phyloP scores from a whole-genome alignment of 176 grass and related monocot genomes.

The Avena insularis region DNA sequence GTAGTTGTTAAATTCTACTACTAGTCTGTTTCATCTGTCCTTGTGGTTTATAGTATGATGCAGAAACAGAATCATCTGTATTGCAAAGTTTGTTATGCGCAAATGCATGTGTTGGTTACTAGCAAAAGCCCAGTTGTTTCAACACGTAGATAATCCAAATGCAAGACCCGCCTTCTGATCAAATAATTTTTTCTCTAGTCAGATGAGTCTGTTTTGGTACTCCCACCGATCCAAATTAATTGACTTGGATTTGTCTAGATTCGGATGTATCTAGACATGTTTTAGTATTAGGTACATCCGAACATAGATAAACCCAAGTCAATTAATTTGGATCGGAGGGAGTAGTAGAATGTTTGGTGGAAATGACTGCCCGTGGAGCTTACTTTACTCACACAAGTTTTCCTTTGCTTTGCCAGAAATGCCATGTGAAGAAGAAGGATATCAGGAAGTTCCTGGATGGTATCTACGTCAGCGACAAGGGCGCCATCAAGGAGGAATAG shows the following conservation, averaged over 20 bases:
- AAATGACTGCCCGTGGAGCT: not conserved
- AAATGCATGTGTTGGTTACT: not conserved
- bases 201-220: too few species aligned
- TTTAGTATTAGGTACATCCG: too few species aligned
- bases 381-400: not conserved
- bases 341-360: not conserved
- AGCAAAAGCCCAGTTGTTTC: not conserved
- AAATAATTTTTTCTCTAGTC: too few species aligned
- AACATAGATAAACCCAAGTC: too few species aligned
- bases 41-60: not conserved
- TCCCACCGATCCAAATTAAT: too few species aligned
- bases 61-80: not conserved
- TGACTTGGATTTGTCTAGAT: too few species aligned
- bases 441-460: conserved; percentile 90
- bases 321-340: too few species aligned
- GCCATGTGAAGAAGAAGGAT: conserved; percentile 93
- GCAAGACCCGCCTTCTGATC: not conserved
- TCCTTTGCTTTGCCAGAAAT: conserved; percentile 52
- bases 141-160: not conserved
- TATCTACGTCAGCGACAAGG: conserved; percentile 82
- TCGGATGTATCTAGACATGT: too few species aligned
- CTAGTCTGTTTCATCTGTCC: not conserved
- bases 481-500: conserved; percentile 60
- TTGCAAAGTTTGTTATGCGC: not conserved
- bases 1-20: not conserved